Evolutionary conservation across 1,284 basidiomycete genomes (phyloP).

Genomic region (Microstroma glucosiphilum): DNA sequence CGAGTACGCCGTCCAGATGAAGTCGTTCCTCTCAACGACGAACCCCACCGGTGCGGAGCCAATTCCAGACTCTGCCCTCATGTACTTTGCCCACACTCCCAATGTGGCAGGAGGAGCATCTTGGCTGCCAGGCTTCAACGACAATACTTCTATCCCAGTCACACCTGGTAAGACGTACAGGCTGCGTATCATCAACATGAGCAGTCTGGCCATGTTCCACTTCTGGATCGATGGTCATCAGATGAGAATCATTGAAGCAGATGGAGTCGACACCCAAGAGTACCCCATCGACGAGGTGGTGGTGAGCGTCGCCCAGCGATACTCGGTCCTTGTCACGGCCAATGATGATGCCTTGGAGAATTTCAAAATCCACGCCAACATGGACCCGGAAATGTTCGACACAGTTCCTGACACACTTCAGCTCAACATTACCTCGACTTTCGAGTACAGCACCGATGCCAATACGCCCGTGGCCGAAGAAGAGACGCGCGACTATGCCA

Average conservation of each 20-base stretch:
- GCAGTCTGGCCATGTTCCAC: conserved; percentile 47
- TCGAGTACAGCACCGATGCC: conserved; percentile 23
- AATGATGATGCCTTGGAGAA: conserved; percentile 75
- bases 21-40: conserved; percentile 63
- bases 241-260: conserved; percentile 81
- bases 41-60: conserved; percentile 50
- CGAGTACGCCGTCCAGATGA: conserved; percentile 34
- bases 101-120: conserved; percentile 50
- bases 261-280: conserved; percentile 74
- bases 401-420: conserved; percentile 32
- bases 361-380: conserved; percentile 82
- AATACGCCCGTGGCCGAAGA: background rate
- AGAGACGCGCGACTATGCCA: conserved; percentile 27
- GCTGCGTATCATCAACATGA: conserved; percentile 71
- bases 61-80: conserved; percentile 64
- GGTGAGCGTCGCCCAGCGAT: conserved; percentile 82
- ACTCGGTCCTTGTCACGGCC: conserved; percentile 82
- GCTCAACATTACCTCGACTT: conserved; percentile 40
- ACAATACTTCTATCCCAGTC: conserved; percentile 70
- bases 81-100: conserved; percentile 69
- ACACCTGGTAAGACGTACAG: conserved; percentile 65
- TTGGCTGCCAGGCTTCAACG: conserved; percentile 56
- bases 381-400: conserved; percentile 61
- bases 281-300: conserved; percentile 65
- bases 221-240: conserved; percentile 74